Evolutionary conservation across 306 rosid genomes (phyloP), one percentile per base, ranked within the genome.

Genomic region (Crotalaria pallida): DNA sequence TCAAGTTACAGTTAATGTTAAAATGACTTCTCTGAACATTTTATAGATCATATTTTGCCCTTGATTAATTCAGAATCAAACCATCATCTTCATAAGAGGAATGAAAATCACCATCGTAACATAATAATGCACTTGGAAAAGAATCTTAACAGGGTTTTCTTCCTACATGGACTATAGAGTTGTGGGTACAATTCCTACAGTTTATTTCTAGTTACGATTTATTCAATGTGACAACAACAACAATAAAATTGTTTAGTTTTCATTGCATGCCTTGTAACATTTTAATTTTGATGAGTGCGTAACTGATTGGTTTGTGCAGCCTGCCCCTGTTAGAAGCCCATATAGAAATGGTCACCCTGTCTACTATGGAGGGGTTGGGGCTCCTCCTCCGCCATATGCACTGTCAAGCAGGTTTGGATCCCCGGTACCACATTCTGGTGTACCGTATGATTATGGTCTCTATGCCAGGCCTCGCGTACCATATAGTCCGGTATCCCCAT

Each of bases 331-430:
- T 57, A 69, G 56, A 47, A 84, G 79, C 21, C 88, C 74, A 3
- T 80, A 84, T 74, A 77, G 53, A 44, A 74, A 60, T 12, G 38
- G 48, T 26, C 80, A 71, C 53, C 76, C 84, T 15, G 71, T 81
- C 70, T 78, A 81, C 67, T 48, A 71, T 53, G 85, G 85, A 60
- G 83, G 83, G 23, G 43, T 74, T 15, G 81, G 69, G 68, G 61
- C 74, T 53, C 77, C 79, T 79, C 79, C 85, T 43, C 69, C 77
- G 38, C 77, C 76, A 5, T 81, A 84, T 78, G 83, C 85, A 31
- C 19, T 81, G 69, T 11, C 79, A 38, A 40, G 71, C 72, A 68
- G 78, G 23, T 77, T 74, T 67, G 85, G 85, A 26, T 84, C 84
- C 22, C 83, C 76, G 0, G 13, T 78, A 5, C 85, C 75, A 7